Evolutionary conservation across 192 early-diverging fungal genomes (phyloP).

Genomic region (Entomortierella lignicola): DNA sequence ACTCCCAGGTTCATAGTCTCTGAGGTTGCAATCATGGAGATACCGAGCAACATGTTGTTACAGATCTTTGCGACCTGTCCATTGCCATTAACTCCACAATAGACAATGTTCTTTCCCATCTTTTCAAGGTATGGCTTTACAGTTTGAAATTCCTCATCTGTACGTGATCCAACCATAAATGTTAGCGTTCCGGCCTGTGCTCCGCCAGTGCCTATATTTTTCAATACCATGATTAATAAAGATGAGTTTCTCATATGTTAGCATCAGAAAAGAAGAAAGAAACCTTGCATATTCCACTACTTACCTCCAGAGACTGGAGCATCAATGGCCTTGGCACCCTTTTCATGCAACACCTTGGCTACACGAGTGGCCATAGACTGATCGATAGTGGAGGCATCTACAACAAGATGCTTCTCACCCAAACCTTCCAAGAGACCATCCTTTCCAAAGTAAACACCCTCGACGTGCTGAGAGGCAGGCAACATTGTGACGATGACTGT

Average conservation of each 20-base stretch:
- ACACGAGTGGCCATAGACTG: slow-evolving; percentile 80
- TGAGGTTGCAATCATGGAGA: slow-evolving; percentile 91
- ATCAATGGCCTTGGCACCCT: slow-evolving; percentile 80
- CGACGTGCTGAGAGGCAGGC: slow-evolving; percentile 85
- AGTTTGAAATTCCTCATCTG: slow-evolving; percentile 65
- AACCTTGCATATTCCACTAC: not conserved
- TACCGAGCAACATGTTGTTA: slow-evolving; percentile 97
- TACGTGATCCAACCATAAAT: slow-evolving; percentile 93
- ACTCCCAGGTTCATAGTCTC: slow-evolving; percentile 95
- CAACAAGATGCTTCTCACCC: slow-evolving; percentile 64
- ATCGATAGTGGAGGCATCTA: slow-evolving; percentile 97
- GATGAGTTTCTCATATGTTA: slow-evolving; percentile 4
- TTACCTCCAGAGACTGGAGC: slow-evolving; percentile 95
- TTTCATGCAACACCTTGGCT: slow-evolving; percentile 66
- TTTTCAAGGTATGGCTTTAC: slow-evolving; percentile 69
- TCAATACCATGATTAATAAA: not conserved
- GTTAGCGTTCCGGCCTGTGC: slow-evolving; percentile 92
- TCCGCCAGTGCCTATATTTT: slow-evolving; percentile 84
- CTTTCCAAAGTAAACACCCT: slow-evolving; percentile 83
- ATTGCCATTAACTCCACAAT: slow-evolving; percentile 85
- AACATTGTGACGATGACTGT: slow-evolving; percentile 92
- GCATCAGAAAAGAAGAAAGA: no score
- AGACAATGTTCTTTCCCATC: slow-evolving; percentile 93
- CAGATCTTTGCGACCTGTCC: slow-evolving; percentile 96
- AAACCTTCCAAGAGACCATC: slow-evolving; percentile 71